These are phyloP conservation scores for Fraxinus velutina DNA, from an alignment of 305 asterid genomes.

Conservation along the genomic window DNA sequence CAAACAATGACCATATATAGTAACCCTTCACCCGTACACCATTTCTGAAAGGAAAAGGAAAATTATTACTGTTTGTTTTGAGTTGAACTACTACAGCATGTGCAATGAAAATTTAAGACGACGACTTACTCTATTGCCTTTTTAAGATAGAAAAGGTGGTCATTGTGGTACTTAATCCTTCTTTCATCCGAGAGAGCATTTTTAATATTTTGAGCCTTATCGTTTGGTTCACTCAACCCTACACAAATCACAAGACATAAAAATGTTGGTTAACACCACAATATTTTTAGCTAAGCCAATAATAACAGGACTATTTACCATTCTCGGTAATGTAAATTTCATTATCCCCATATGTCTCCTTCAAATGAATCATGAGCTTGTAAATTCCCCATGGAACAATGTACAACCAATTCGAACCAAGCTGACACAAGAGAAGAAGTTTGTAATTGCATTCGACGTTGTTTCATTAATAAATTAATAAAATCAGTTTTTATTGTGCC, in stretches of 20 bases:
- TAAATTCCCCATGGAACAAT: background rate
- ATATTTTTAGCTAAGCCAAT: background rate
- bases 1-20: conserved; percentile 33
- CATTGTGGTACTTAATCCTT: background rate
- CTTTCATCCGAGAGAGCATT: background rate
- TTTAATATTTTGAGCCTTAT: background rate
- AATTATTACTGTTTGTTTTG: background rate
- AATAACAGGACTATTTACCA: background rate
- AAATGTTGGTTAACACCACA: background rate
- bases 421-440: background rate
- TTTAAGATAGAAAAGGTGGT: background rate
- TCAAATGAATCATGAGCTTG: background rate
- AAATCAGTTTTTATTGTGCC: background rate
- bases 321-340: background rate
- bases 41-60: conserved; percentile 7
- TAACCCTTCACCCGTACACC: conserved; percentile 35
- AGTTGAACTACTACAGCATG: background rate
- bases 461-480: background rate
- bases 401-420: background rate
- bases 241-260: background rate
- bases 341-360: background rate
- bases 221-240: background rate
- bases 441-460: background rate
- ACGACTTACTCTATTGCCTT: background rate
- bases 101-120: background rate